phyloP scores from a whole-genome alignment of 2,329 filamentous ascomycete genomes.

The Colletotrichum magnum region DNA sequence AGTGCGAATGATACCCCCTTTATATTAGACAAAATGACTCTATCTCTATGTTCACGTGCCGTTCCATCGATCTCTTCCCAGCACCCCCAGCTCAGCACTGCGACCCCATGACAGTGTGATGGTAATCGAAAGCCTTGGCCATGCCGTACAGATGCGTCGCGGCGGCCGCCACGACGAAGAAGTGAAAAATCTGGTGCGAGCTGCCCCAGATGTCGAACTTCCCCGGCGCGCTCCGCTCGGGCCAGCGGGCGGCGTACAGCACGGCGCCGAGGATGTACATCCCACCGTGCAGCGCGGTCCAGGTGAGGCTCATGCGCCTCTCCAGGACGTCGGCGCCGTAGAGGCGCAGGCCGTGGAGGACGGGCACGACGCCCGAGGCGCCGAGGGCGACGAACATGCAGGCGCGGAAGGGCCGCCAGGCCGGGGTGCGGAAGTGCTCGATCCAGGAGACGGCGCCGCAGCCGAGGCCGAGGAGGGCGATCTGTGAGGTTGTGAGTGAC shows the following conservation, averaged over 20 bases:
- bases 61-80: not conserved
- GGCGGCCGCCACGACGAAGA: constrained; percentile 88
- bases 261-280: constrained; percentile 89
- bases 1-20: constrained; percentile 27
- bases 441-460: constrained; percentile 84
- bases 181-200: constrained; percentile 96
- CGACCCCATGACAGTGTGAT: constrained; percentile 74
- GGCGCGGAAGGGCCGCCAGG: constrained; percentile 87
- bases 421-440: constrained; percentile 86
- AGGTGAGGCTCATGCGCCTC: constrained; percentile 82
- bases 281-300: constrained; percentile 83
- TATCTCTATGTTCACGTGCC: constrained; percentile 9
- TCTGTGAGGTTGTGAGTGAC: constrained; percentile 64
- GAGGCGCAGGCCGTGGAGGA: constrained; percentile 80
- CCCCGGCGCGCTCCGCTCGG: constrained; percentile 84
- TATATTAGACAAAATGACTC: constrained; percentile 20
- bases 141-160: constrained; percentile 85
- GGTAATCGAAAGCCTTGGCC: constrained; percentile 87
- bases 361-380: constrained; percentile 84
- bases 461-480: constrained; percentile 80
- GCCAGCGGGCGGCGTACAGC: constrained; percentile 88
- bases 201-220: constrained; percentile 91
- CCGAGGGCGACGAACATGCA: constrained; percentile 92
- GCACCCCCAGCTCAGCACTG: constrained; percentile 56
- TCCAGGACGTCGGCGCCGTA: constrained; percentile 78